phyloP scores from a whole-genome alignment of 495 filamentous ascomycete species.

The Letharia lupina region DNA sequence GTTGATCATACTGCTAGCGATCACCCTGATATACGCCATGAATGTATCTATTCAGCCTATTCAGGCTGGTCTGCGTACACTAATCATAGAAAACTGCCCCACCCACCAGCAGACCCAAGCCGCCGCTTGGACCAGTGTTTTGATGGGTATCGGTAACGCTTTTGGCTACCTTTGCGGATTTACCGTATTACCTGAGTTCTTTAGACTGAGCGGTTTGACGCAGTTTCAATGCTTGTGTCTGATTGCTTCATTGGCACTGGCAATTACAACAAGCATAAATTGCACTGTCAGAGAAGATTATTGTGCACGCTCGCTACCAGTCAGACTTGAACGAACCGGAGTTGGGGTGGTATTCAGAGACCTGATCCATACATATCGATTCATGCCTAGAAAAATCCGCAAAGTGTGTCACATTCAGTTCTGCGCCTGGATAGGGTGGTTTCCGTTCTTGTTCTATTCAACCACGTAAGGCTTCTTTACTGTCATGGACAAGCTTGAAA shows the following conservation, averaged over 20 bases:
- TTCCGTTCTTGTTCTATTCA: slow-evolving; percentile 78
- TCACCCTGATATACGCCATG: slow-evolving; percentile 77
- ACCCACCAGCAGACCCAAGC: slow-evolving; percentile 53
- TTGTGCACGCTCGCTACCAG: slow-evolving; percentile 2
- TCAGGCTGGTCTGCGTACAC: slow-evolving; percentile 34
- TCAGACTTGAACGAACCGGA: slow-evolving; percentile 33
- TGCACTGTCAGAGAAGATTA: slow-evolving; percentile 71
- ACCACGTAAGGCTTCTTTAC: slow-evolving; percentile 78
- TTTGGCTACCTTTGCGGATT: slow-evolving; percentile 80
- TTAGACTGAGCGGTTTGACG: slow-evolving; percentile 58
- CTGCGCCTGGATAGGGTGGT: slow-evolving; percentile 89
- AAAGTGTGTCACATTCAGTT: slow-evolving; percentile 88
- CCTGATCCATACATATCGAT: slow-evolving; percentile 23
- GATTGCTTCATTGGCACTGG: slow-evolving; percentile 65
- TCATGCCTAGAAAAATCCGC: slow-evolving; percentile 72
- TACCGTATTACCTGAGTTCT: slow-evolving; percentile 63
- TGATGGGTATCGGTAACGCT: slow-evolving; percentile 80
- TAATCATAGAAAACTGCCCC: slow-evolving; percentile 87
- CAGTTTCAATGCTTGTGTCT: slow-evolving; percentile 92
- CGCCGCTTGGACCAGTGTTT: slow-evolving; percentile 79
- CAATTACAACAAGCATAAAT: slow-evolving; percentile 61
- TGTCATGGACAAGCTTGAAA: slow-evolving; percentile 58
- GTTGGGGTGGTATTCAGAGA: slow-evolving; percentile 47
- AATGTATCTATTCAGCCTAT: slow-evolving; percentile 93
- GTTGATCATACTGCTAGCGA: slow-evolving; percentile 58